Percentiles rank a stretch among this genome's conserved stretches.
Evolutionary conservation across 495 filamentous ascomycete species (phyloP).

Genomic region (Tricharina praecox): DNA sequence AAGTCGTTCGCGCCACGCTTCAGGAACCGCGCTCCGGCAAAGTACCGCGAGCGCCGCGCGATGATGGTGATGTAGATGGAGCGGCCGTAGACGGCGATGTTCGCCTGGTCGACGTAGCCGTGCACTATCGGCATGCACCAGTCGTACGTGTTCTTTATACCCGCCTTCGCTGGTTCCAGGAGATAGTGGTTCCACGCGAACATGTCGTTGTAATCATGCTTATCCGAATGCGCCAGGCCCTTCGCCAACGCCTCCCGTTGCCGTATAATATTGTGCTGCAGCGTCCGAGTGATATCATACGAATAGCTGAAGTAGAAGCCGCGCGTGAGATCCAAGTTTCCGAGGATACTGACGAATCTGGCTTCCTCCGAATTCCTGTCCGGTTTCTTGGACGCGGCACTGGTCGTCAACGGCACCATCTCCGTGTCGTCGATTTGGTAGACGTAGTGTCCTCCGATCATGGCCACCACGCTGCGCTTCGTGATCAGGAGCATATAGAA

Average conservation of each 20-base stretch:
- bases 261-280: slow-evolving; percentile 81
- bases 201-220: slow-evolving; percentile 73
- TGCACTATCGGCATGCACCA: slow-evolving; percentile 96
- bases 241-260: slow-evolving; percentile 52
- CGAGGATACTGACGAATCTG: slow-evolving; percentile 71
- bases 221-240: slow-evolving; percentile 40
- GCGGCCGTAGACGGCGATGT: slow-evolving; percentile 65
- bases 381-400: slow-evolving; percentile 43
- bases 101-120: slow-evolving; percentile 82
- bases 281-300: slow-evolving; percentile 82
- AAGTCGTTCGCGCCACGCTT: slow-evolving; percentile 92
- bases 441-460: slow-evolving; percentile 89
- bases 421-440: slow-evolving; percentile 96
- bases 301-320: slow-evolving; percentile 99
- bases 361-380: slow-evolving; percentile 77
- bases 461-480: slow-evolving; percentile 84
- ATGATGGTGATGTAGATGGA: slow-evolving; percentile 83
- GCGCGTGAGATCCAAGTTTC: slow-evolving; percentile 71
- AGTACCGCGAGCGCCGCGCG: slow-evolving; percentile 77
- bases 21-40: slow-evolving; percentile 84
- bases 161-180: slow-evolving; percentile 51
- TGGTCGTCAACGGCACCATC: slow-evolving; percentile 61
- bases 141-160: slow-evolving; percentile 65
- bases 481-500: slow-evolving; percentile 96
- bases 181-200: slow-evolving; percentile 95